These are phyloP conservation scores for Wickerhamiella australiensis DNA, from an alignment of 805 yeast genomes.

Conservation along the genomic window DNA sequence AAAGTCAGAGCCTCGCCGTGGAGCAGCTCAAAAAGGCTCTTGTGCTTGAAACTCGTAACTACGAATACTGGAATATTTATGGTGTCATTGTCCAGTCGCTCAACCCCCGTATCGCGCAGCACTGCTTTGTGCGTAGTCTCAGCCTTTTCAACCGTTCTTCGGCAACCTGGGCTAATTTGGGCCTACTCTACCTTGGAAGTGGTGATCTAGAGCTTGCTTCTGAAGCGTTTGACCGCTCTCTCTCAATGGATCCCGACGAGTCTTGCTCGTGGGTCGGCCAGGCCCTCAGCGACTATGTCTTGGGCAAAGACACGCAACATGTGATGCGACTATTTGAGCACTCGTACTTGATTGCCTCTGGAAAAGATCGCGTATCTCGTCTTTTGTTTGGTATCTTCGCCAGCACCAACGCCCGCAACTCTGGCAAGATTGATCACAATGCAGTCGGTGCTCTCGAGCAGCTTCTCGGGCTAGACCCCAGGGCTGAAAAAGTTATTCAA, in stretches of 20 bases:
- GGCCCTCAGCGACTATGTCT: conserved; percentile 40
- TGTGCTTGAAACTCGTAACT: conserved; percentile 54
- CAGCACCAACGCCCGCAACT: conserved; percentile 23
- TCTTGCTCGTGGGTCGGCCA: conserved; percentile 76
- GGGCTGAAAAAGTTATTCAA: conserved; percentile 21
- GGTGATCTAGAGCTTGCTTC: conserved; percentile 63
- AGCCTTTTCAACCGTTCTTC: conserved; percentile 57
- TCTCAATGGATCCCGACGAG: conserved; percentile 67
- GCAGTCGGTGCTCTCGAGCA: conserved; percentile 35
- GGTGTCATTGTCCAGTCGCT: conserved; percentile 60
- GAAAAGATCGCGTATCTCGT: conserved; percentile 56
- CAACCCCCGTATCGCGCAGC: conserved; percentile 73
- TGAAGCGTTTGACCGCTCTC: conserved; percentile 60
- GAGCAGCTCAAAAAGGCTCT: conserved; percentile 53
- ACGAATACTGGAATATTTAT: conserved; percentile 68
- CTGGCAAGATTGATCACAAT: conserved; percentile 17
- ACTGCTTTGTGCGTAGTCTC: conserved; percentile 76
- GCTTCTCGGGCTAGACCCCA: conserved; percentile 39
- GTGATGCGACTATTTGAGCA: conserved; percentile 51
- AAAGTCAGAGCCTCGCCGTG: conserved; percentile 42
- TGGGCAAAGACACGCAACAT: conserved; percentile 36
- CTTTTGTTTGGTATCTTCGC: conserved; percentile 55
- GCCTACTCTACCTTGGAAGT: conserved; percentile 55
- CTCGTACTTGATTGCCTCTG: conserved; percentile 66
- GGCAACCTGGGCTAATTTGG: conserved; percentile 68